Evolutionary conservation across 2,329 filamentous ascomycete species (phyloP), one percentile per base, ranked within the genome.

Genomic region (Thyridium curvatum): DNA sequence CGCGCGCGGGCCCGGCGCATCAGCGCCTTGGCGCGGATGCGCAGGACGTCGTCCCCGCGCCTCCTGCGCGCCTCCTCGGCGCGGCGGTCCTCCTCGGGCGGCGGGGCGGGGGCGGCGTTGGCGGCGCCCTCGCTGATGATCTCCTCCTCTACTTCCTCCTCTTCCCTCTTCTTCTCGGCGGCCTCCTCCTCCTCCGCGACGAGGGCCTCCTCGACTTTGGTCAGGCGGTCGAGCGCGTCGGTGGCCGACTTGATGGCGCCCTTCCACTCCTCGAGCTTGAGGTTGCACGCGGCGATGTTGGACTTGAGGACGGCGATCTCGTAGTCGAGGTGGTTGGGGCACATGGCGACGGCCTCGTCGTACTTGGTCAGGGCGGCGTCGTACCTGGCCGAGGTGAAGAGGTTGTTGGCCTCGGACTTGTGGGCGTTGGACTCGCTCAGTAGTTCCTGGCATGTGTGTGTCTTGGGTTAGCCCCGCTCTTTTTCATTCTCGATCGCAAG

Each of bases 241-340:
- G 80, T 85, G 1, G 90, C 89, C 9, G 77, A 73, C 35, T 82
- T 81, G 32, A 89, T 74, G 9, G 88, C 86, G 21, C 86, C 80
- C 49, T 90, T 88, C 86, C 89, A 96, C 44, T 91, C 82, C 44
- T 81, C 72, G 3, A 94, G 69, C 58, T 94, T 94, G 39, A 97
- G 60, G 52, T 95, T 79, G 56, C 89, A 95, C 9, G 90, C 91
- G 2, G 91, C 77, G 48, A 96, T 83, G 65, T 97, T 97, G 57
- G 85, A 89, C 42, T 83, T 79, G 6, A 97, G 71, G 9, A 97
- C 86, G 18, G 90, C 88, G 45, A 91, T 72, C 50, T 95, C 88
- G 64, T 87, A 95, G 57, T 91, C 81, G 18, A 94, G 76, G 57
- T 94, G 94, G 47, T 79, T 82, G 2, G 91, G 91, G 52, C 87